Conservation (phyloP, 192 early-diverging fungal species). For the Backusella australiensis region DNA sequence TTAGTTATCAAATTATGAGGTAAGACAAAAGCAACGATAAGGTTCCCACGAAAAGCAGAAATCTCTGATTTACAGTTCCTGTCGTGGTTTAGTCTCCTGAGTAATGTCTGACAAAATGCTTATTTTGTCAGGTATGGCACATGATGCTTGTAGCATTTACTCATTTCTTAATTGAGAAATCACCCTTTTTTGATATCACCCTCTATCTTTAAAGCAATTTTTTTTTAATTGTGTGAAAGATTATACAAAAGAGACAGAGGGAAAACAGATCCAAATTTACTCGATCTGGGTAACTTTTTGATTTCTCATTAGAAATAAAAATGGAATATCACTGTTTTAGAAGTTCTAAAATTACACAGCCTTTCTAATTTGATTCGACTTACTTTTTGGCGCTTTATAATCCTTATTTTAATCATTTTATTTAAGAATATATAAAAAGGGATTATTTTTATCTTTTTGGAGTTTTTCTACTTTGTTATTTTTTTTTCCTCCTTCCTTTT, state of each 20-base stretch:
- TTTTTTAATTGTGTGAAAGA: not conserved
- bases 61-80: not conserved
- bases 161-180: not conserved
- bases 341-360: not conserved
- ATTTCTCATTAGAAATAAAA: not conserved
- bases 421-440: not conserved
- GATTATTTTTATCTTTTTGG: not conserved
- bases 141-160: not conserved
- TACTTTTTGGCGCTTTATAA: not conserved
- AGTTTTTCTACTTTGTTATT: not conserved
- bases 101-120: not conserved
- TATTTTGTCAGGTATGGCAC: not conserved
- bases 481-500: not conserved
- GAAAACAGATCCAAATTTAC: not conserved
- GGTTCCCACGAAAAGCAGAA: not conserved
- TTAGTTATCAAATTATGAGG: not conserved
- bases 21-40: not conserved
- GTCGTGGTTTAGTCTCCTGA: not conserved
- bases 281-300: not conserved
- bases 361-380: not conserved
- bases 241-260: not conserved
- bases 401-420: not conserved
- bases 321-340: constrained; percentile 1
- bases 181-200: not conserved
- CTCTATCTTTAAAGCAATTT: not conserved